Percentiles rank a stretch among this genome's conserved stretches.
Conservation (phyloP, 2,329 filamentous ascomycete species). For the Colletotrichum tamarilloi region DNA sequence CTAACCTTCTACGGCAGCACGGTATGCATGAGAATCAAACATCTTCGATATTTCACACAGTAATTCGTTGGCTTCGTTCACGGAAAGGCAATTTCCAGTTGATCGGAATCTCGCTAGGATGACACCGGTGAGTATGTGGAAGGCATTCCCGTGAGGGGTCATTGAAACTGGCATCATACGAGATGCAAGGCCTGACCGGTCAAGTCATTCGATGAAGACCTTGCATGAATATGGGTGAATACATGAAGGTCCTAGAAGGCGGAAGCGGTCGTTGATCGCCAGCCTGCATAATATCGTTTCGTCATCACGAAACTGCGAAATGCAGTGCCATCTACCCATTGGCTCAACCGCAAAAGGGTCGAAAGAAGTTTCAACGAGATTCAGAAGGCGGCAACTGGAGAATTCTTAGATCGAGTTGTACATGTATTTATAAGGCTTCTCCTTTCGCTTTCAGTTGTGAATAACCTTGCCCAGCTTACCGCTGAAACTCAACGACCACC, state of each 20-base stretch:
- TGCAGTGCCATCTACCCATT: background rate
- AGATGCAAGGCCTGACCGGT: background rate
- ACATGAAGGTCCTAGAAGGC: background rate
- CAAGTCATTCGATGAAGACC: rapidly evolving
- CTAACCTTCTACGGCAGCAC: background rate
- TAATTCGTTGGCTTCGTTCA: background rate
- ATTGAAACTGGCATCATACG: background rate
- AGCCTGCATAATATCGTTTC: background rate
- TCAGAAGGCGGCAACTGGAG: background rate
- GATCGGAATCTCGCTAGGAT: background rate
- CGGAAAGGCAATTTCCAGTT: background rate
- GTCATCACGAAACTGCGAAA: background rate
- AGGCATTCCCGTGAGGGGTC: background rate
- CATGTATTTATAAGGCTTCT: background rate
- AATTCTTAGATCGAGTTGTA: rapidly evolving
- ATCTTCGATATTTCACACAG: rapidly evolving
- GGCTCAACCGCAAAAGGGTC: background rate
- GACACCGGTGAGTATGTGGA: background rate
- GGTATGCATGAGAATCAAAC: background rate
- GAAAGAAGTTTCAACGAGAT: background rate
- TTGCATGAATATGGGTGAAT: background rate
- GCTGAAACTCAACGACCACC: background rate
- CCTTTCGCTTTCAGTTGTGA: rapidly evolving
- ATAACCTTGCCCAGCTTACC: background rate
- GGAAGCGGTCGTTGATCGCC: background rate